These are phyloP conservation scores for Rachicladosporium sp. DNA, from an alignment of 2,329 filamentous ascomycete species.

Conservation along the genomic window DNA sequence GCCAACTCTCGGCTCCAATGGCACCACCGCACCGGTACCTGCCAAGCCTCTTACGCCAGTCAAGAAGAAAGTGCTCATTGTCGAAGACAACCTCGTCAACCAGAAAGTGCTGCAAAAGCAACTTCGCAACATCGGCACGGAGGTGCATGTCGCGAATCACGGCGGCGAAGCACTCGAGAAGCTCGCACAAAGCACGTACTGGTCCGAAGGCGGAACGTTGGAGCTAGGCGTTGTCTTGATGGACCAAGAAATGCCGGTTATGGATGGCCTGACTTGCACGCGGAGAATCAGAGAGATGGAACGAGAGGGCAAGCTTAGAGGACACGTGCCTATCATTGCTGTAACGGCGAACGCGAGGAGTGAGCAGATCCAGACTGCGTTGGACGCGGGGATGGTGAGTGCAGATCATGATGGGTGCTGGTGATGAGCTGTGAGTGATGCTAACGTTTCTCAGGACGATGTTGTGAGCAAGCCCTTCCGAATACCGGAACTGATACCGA, in stretches of 20 bases:
- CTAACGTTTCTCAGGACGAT: slow-evolving; percentile 29
- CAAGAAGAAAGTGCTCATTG: slow-evolving; percentile 25
- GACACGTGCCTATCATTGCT: slow-evolving; percentile 66
- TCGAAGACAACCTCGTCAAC: slow-evolving; percentile 35
- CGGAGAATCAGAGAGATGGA: slow-evolving; percentile 58
- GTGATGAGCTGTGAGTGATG: background rate
- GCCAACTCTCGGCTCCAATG: too few relatives aligned
- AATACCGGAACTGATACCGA: slow-evolving; percentile 38
- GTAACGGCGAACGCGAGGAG: slow-evolving; percentile 69
- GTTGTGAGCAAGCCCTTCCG: slow-evolving; percentile 40
- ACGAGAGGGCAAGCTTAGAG: slow-evolving; percentile 44
- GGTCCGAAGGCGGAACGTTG: slow-evolving; percentile 20
- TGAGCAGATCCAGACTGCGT: slow-evolving; percentile 60
- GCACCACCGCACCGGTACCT: background rate
- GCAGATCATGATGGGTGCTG: background rate
- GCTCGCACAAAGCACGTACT: slow-evolving; percentile 32
- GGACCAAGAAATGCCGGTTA: slow-evolving; percentile 70
- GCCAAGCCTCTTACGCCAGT: slow-evolving; percentile 3
- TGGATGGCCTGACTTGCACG: slow-evolving; percentile 61
- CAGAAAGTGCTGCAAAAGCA: slow-evolving; percentile 39
- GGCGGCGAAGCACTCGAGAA: slow-evolving; percentile 36
- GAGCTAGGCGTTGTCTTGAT: slow-evolving; percentile 50
- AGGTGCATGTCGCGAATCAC: slow-evolving; percentile 36
- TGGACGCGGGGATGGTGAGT: slow-evolving; percentile 55
- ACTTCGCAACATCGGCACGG: slow-evolving; percentile 35